Base-by-base conservation (phyloP, 2,329 filamentous ascomycete species). In the Byssothecium circinans region DNA sequence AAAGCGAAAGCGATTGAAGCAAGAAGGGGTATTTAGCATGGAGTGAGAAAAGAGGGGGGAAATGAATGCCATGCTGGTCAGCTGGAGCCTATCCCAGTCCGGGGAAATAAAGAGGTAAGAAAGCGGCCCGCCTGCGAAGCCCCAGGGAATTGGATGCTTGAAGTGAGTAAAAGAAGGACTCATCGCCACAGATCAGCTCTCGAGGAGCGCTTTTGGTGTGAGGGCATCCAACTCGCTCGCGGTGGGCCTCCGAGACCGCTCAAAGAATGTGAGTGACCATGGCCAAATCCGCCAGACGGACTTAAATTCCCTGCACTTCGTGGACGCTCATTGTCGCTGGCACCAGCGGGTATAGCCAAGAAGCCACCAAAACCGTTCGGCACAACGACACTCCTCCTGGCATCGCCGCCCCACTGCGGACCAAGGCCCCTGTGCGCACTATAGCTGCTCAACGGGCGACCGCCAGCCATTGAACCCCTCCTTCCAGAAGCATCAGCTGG, bases 311-410 rank as follows among this genome's bases (percentile, higher is more conserved):
- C 68, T 6, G 67, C 65, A 45, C 66, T 72, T 25, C 61, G 54
- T n/a, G 68, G 69, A 23, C 69, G 49, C 12, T 63, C 67, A 8
- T 65, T 57, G 25, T 66, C 58, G 5, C 23, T 10, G 23, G 6
- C 23, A 20, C 67, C 61, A 3, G 64, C 64, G 1, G 84, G 84
- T n/a, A 87, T 78, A 15, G 83, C 82, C 15, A 87, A 67, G 67
- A 83, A 86, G 0, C 84, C 84, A 22, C 84, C 84, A 51, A 84
- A 84, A 2, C 84, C 84, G 61, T 86, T 86, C 0, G 82, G 83
- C 0, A 87, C 83, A n/a, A 86, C 75, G 8, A 86, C 75, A 56
- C 78, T 83, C 68, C 78, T 81, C 25, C 84, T 72, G 4, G 80
- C 78, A 43, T 82, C 80, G 8, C 80, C 79, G 10, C 80, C 80